A percentile compares a stretch with the other conserved stretches of the same genome.
Conservation (phyloP, 306 rosid genomes). For the Calophaca sinica region DNA sequence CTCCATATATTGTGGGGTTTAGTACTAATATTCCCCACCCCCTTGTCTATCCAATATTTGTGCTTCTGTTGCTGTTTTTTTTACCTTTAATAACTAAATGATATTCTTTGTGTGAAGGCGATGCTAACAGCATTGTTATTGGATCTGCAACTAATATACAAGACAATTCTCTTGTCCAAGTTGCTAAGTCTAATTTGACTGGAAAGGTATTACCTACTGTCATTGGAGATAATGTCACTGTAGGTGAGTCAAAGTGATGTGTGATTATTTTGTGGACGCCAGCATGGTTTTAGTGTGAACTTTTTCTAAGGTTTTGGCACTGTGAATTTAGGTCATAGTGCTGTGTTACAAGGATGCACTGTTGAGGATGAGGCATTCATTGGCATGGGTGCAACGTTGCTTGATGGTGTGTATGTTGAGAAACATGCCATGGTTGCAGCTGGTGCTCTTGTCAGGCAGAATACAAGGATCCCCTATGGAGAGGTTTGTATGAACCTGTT, state of each 20-base stretch:
- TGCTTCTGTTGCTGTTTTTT: conserved; percentile 12
- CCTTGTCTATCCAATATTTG: not conserved
- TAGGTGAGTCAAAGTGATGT: conserved; percentile 68
- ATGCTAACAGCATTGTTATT: conserved; percentile 56
- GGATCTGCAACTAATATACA: conserved; percentile 95
- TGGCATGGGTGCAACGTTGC: conserved; percentile 95
- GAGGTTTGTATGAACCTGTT: conserved; percentile 69
- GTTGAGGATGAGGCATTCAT: conserved; percentile 97
- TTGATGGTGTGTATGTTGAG: conserved; percentile 90
- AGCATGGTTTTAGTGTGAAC: conserved; percentile 29
- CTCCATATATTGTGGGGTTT: conserved; percentile 17
- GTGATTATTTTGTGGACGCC: conserved; percentile 37
- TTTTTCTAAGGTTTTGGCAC: conserved; percentile 39
- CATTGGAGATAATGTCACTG: conserved; percentile 91
- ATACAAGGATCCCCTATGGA: conserved; percentile 89
- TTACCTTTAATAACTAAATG: conserved; percentile 15
- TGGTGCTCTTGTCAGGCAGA: conserved; percentile 95
- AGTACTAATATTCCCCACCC: not conserved
- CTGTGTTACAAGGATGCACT: conserved; percentile 91
- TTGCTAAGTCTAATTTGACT: conserved; percentile 83
- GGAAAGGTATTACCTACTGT: conserved; percentile 93
- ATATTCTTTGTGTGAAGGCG: conserved; percentile 51
- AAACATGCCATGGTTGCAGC: conserved; percentile 97
- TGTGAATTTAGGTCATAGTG: conserved; percentile 75
- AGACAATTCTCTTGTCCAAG: conserved; percentile 95